Evolutionary conservation across 2,329 filamentous ascomycete species (phyloP), one percentile per base, ranked within the genome.

Genomic region (Calonectria honghensis): DNA sequence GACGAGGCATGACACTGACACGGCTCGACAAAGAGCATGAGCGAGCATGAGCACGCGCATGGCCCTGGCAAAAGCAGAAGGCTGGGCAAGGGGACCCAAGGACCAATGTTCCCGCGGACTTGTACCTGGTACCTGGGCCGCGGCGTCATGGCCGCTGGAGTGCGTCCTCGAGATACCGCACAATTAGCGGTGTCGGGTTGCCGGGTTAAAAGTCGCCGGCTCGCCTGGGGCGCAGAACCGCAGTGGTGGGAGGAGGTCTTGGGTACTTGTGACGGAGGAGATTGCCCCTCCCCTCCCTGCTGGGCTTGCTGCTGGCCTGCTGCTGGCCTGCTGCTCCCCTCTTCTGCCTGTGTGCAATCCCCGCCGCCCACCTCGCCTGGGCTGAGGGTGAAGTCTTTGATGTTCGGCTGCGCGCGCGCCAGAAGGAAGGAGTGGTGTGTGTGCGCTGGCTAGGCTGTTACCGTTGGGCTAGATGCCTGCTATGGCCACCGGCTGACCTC

Each of bases 121-220:
- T 65, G 71, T 73, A 73, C 71, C 66, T 20, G 51, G 41, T 70
- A 73, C 71, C 41, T 70, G 71, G 59, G n/a, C 59, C 16, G 37
- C 50, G 29, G 59, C 57, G 50, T 70, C 71, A 65, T 51, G 59
- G 39, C 65, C 61, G 57, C 65, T 54, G 31, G 65, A 57, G 48
- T 24, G 65, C 50, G 57, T 50, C 29, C 16, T 32, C 16, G 14
- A 50, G 71, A 31, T 57, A 69, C 65, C 50, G 45, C 35, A 50
- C 24, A 69, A 69, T 64, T 69, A 24, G 71, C 57, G 71, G 71
- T 68, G 65, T 65, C 57, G 71, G 71, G 71, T 66, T 70, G 71
- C 71, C 59, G 71, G 71, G 71, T 52, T 59, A 61, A 66, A 73
- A 51, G 66, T 69, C 71, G 59, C 71, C 59, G 66, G 48, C 27